Evolutionary conservation across 2,329 filamentous ascomycete species (phyloP).

Genomic region (Bipolaris oryzae): DNA sequence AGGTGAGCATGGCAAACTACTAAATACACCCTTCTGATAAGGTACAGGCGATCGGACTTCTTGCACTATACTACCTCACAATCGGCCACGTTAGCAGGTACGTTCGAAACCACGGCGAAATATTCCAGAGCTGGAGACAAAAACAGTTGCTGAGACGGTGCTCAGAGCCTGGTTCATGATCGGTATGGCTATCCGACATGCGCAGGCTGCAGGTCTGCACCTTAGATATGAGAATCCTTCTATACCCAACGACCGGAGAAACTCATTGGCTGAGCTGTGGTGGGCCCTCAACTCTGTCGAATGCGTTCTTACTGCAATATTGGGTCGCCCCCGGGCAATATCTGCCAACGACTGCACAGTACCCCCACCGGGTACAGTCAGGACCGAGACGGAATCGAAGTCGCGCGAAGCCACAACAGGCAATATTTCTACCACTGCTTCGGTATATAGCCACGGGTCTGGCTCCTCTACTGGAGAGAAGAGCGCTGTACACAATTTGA

Average conservation of each 20-base stretch:
- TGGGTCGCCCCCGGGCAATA: constrained; percentile 44
- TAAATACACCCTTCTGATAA: constrained; percentile 14
- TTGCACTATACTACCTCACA: constrained; percentile 46
- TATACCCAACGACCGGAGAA: constrained; percentile 27
- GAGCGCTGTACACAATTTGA: not conserved
- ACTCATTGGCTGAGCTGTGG: constrained; percentile 45
- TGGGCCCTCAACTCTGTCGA: constrained; percentile 48
- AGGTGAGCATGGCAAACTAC: constrained; percentile 5
- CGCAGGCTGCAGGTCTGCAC: constrained; percentile 46
- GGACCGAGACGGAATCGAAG: constrained; percentile 1
- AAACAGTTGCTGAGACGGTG: constrained; percentile 7
- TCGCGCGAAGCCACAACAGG: constrained; percentile 10
- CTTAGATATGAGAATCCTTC: constrained; percentile 38
- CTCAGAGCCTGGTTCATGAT: constrained; percentile 46
- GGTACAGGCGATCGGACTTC: constrained; percentile 39
- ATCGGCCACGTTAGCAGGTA: constrained; percentile 49
- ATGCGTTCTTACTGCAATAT: constrained; percentile 40
- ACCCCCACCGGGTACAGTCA: constrained; percentile 17
- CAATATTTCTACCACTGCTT: not conserved
- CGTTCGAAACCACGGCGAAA: constrained; percentile 1
- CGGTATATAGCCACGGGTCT: not conserved
- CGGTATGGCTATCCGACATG: constrained; percentile 45
- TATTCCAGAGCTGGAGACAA: constrained; percentile 3
- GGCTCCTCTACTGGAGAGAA: not conserved
- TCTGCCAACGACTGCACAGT: constrained; percentile 38